These are phyloP conservation scores for Tetrahymena thermophila DNA, from an alignment of 73 alveolate species.

Conservation along the genomic window DNA sequence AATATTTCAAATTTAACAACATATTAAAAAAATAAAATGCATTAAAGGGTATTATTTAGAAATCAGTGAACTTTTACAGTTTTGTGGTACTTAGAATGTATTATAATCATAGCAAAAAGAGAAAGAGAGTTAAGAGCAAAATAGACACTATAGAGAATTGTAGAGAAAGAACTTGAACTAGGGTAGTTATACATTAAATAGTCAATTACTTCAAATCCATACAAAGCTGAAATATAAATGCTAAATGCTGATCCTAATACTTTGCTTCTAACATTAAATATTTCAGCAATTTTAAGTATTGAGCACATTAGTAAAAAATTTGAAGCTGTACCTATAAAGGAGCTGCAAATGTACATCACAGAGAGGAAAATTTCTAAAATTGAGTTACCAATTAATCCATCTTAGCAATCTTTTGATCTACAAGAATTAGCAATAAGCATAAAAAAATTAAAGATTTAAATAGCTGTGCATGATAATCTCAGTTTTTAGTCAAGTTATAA, in stretches of 20 bases:
- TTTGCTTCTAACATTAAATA: background rate
- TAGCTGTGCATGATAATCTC: background rate
- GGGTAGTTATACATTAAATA: background rate
- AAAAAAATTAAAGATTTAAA: background rate
- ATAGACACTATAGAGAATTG: background rate
- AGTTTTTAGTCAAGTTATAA: background rate
- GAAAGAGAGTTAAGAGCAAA: background rate
- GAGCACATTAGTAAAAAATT: background rate
- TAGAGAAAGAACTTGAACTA: background rate
- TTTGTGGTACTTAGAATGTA: background rate
- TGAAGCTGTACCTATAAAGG: background rate
- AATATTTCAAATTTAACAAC: too few species aligned
- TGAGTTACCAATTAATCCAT: background rate
- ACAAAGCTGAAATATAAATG: background rate
- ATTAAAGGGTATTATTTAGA: background rate
- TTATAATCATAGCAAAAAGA: background rate
- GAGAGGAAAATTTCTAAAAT: background rate
- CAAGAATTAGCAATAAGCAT: background rate
- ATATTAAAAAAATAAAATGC: background rate
- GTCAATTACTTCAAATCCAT: background rate
- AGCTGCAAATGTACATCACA: background rate
- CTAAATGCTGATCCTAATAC: background rate
- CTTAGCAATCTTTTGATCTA: background rate
- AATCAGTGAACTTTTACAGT: background rate
- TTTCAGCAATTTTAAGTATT: background rate